Evolutionary conservation across 345 rosid species (phyloP).

Genomic region (Citrus maxima): DNA sequence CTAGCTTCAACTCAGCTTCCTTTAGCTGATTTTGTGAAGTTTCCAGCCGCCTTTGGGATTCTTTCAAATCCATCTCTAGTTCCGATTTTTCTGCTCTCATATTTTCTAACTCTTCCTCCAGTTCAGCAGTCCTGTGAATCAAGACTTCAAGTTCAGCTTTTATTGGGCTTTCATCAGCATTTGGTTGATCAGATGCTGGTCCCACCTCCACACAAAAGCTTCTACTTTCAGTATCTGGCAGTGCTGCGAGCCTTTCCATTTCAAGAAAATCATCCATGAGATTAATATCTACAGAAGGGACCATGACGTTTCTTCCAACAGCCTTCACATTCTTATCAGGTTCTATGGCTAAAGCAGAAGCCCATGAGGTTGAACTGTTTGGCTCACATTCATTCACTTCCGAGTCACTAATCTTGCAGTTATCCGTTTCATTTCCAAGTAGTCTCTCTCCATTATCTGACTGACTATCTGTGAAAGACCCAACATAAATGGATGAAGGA

Average conservation of each 20-base stretch:
- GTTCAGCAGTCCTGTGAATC: conserved; percentile 46
- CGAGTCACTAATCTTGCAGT: conserved; percentile 21
- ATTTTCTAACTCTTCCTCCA: conserved; percentile 60
- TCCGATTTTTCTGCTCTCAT: conserved; percentile 53
- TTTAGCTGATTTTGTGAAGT: conserved; percentile 36
- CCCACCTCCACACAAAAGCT: conserved; percentile 30
- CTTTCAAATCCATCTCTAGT: conserved; percentile 42
- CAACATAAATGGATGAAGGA: conserved; percentile 48
- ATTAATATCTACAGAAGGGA: conserved; percentile 46
- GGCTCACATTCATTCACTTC: conserved; percentile 27
- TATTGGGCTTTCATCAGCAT: conserved; percentile 24
- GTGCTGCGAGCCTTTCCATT: conserved; percentile 82
- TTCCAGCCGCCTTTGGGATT: conserved; percentile 46
- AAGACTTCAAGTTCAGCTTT: conserved; percentile 50
- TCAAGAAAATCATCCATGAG: conserved; percentile 98
- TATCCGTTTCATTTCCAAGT: conserved; percentile 46
- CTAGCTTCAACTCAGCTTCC: conserved; percentile 42
- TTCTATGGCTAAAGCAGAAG: conserved; percentile 31
- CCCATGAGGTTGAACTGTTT: conserved; percentile 33
- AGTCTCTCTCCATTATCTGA: conserved; percentile 59
- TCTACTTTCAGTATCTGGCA: conserved; percentile 41
- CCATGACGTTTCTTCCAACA: conserved; percentile 30
- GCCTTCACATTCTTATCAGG: conserved; percentile 38
- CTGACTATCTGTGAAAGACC: conserved; percentile 65
- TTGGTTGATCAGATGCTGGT: conserved; percentile 27